Evolutionary conservation across 2,329 filamentous ascomycete species (phyloP).

Genomic region (Fusarium sp.): DNA sequence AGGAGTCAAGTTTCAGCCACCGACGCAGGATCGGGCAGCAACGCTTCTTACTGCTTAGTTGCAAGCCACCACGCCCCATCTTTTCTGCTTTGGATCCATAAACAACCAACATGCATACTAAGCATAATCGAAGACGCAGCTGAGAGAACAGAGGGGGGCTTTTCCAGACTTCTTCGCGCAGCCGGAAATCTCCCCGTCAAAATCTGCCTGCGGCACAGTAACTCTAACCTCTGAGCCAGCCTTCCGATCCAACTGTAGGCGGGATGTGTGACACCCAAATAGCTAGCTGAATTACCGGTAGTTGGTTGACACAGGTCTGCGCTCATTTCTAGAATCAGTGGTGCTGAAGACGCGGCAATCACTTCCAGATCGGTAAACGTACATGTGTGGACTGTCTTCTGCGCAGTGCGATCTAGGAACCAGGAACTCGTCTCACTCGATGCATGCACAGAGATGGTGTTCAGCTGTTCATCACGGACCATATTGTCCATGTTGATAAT

Average conservation of each 20-base stretch:
- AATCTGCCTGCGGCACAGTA: neutral
- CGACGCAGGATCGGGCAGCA: neutral
- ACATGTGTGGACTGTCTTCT: neutral
- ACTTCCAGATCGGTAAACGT: slow-evolving; percentile 12
- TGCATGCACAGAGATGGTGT: slow-evolving; percentile 14
- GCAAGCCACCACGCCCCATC: neutral
- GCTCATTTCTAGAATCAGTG: neutral
- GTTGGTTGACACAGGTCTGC: neutral
- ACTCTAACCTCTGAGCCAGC: neutral
- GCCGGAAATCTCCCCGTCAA: neutral
- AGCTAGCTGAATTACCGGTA: no score
- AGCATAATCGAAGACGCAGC: slow-evolving; percentile 3
- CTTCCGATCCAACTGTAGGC: no score
- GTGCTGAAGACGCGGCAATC: slow-evolving; percentile 1
- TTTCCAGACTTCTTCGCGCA: neutral
- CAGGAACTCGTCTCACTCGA: slow-evolving; percentile 8
- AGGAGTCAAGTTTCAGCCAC: slow-evolving; percentile 25
- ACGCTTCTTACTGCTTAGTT: slow-evolving; percentile 4
- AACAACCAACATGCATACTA: slow-evolving; percentile 7
- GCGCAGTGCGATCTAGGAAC: slow-evolving; percentile 17
- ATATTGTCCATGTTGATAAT: slow-evolving; percentile 3
- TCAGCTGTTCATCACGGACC: slow-evolving; percentile 31
- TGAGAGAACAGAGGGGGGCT: neutral
- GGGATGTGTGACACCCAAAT: no score
- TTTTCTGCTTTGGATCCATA: slow-evolving; percentile 5